Conservation (phyloP, 1,284 basidiomycete species). For the Megacollybia platyphylla region DNA sequence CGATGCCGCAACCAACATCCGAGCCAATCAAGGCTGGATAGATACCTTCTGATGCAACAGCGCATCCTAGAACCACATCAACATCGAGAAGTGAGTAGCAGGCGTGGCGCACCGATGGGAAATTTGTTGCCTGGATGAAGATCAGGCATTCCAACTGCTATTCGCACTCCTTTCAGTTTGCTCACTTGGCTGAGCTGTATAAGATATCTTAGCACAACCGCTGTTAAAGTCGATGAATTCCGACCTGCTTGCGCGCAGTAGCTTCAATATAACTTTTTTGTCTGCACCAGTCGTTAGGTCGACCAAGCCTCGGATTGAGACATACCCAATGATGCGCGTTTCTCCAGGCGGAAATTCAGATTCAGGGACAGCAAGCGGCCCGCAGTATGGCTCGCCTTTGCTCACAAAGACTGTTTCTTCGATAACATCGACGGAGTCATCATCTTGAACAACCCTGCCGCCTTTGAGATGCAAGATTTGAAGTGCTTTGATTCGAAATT, state of each 20-base stretch:
- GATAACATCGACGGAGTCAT: conserved; percentile 3
- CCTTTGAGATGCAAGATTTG: conserved; percentile 17
- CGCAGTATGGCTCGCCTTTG: conserved; percentile 20
- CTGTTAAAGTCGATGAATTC: too few species aligned
- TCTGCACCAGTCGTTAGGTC: conserved; percentile 5
- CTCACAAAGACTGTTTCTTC: conserved; percentile 14
- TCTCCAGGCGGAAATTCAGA: conserved; percentile 7
- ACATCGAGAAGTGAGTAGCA: too few species aligned
- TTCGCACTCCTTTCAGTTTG: conserved; percentile 13
- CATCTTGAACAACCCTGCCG: conserved; percentile 13
- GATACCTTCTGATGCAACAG: conserved; percentile 19
- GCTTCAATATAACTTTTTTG: conserved; percentile 18
- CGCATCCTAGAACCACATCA: conserved; percentile 13
- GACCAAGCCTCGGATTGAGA: conserved; percentile 2
- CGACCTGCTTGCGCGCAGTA: conserved; percentile 8
- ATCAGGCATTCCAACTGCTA: conserved; percentile 23
- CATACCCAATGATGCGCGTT: conserved; percentile 14
- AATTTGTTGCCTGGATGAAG: conserved; percentile 23
- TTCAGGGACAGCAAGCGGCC: conserved; percentile 11
- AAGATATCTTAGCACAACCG: conserved; percentile 4
- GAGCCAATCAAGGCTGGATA: conserved; percentile 25
- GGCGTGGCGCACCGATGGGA: conserved; percentile 13
- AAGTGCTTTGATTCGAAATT: conserved; percentile 19
- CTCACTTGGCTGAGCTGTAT: conserved; percentile 18
- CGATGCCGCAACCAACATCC: conserved; percentile 24